These are phyloP conservation scores for Fusarium begoniae DNA, from an alignment of 2,329 filamentous ascomycete species.

Conservation along the genomic window DNA sequence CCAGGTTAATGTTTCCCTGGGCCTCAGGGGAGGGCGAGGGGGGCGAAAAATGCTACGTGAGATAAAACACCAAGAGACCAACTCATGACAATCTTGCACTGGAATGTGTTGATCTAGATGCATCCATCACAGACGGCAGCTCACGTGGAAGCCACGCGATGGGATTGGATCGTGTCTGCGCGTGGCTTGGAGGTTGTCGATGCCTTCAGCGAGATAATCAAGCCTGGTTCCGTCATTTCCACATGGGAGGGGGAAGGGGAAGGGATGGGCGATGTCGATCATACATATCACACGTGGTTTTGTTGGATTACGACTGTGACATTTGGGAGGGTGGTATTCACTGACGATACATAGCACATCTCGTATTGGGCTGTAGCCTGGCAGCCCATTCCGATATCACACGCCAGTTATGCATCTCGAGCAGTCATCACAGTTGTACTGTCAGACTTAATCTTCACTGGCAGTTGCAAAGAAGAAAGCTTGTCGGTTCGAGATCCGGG, in stretches of 20 bases:
- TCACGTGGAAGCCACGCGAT: conserved; percentile 10
- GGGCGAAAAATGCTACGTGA: not conserved
- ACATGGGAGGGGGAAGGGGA: conserved; percentile 4
- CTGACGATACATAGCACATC: not conserved
- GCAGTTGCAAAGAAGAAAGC: not conserved
- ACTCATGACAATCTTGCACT: not conserved
- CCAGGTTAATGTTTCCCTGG: not conserved
- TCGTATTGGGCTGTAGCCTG: not conserved
- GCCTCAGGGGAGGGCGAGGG: not conserved
- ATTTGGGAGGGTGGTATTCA: conserved; percentile 4
- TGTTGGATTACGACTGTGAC: not conserved
- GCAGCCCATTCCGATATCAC: not conserved
- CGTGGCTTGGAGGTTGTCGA: not conserved
- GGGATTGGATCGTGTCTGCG: not conserved
- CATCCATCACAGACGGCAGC: not conserved
- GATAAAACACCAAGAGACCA: conserved; percentile 10
- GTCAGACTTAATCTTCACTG: not conserved
- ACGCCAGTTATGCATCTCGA: not conserved
- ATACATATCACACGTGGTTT: conserved; percentile 24
- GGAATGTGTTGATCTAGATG: conserved; percentile 4
- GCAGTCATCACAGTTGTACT: not conserved
- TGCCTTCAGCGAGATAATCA: not conserved
- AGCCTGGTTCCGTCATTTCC: conserved; percentile 18
- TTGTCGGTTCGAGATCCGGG: conserved; percentile 4
- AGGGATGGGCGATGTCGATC: conserved; percentile 16